Conservation (phyloP, 192 early-diverging fungal genomes). For the Backusella luteola region DNA sequence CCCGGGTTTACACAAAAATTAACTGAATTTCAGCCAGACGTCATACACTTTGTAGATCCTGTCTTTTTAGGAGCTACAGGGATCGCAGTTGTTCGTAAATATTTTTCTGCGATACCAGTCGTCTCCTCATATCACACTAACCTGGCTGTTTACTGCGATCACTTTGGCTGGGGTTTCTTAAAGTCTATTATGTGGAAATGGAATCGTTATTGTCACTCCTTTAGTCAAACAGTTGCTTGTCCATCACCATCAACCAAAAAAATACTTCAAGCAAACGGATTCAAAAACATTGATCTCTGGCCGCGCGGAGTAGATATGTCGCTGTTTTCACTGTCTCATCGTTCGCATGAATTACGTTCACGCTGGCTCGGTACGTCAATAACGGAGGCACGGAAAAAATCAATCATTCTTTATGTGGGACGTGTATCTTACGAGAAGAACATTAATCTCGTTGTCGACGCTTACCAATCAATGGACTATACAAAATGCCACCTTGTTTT, state of each 20-base stretch:
- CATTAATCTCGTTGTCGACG: constrained; percentile 27
- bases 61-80: constrained; percentile 30
- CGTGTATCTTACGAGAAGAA: constrained; percentile 39
- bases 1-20: constrained; percentile 26
- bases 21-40: constrained; percentile 27
- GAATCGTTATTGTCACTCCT: constrained; percentile 30
- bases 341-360: constrained; percentile 22
- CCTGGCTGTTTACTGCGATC: constrained; percentile 28
- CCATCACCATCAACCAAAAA: constrained; percentile 28
- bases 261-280: constrained; percentile 27
- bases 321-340: constrained; percentile 21
- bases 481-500: constrained; percentile 27
- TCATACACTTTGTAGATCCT: constrained; percentile 37
- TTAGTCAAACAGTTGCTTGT: constrained; percentile 19
- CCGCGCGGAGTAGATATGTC: constrained; percentile 34
- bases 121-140: constrained; percentile 39
- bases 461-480: constrained; percentile 33
- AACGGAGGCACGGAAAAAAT: constrained; percentile 12
- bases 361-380: constrained; percentile 22
- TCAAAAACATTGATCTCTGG: constrained; percentile 26
- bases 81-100: neutral
- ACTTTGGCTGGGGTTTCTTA: constrained; percentile 33
- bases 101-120: constrained; percentile 18
- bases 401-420: constrained; percentile 31
- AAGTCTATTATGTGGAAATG: constrained; percentile 33